These are phyloP conservation scores for Globisporangium viniferum DNA, from an alignment of 352 stramenopile genomes.

Conservation along the genomic window DNA sequence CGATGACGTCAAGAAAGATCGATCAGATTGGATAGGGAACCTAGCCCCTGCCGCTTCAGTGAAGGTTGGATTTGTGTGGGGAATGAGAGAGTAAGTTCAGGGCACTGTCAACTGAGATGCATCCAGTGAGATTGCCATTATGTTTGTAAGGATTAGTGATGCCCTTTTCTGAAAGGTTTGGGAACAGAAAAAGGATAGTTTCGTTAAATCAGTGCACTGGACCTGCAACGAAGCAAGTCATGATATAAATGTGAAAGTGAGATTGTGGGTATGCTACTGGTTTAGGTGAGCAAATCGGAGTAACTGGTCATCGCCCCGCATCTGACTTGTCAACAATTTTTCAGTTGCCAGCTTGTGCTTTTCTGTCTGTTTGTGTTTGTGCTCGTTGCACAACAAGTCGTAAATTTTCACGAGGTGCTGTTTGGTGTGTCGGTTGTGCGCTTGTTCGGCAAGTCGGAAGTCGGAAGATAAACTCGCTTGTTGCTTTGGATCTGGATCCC, in stretches of 20 bases:
- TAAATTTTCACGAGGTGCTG: too few relatives aligned
- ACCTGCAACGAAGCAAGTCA: not conserved
- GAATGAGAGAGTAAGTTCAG: not conserved
- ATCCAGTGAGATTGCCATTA: not conserved
- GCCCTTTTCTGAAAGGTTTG: not conserved
- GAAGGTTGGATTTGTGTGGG: not conserved
- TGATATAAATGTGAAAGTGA: too few relatives aligned
- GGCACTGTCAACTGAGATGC: not conserved
- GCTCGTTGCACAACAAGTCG: too few relatives aligned
- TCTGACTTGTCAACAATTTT: not conserved
- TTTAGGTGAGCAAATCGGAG: not conserved
- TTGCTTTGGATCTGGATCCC: too few relatives aligned
- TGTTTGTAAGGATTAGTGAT: not conserved
- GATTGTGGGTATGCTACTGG: not conserved
- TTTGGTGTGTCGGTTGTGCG: too few relatives aligned
- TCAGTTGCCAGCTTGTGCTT: not conserved
- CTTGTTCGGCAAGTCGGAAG: too few relatives aligned
- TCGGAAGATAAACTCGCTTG: too few relatives aligned
- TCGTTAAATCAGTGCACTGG: not conserved
- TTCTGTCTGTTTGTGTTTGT: not conserved
- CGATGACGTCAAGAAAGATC: not conserved
- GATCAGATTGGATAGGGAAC: not conserved
- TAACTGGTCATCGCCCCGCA: not conserved
- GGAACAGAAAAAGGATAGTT: not conserved
- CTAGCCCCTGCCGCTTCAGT: not conserved